A percentile compares a stretch with the other conserved stretches of the same genome.
Evolutionary conservation across 2,329 filamentous ascomycete species (phyloP).

Genomic region (Albophoma yamanashiensis): DNA sequence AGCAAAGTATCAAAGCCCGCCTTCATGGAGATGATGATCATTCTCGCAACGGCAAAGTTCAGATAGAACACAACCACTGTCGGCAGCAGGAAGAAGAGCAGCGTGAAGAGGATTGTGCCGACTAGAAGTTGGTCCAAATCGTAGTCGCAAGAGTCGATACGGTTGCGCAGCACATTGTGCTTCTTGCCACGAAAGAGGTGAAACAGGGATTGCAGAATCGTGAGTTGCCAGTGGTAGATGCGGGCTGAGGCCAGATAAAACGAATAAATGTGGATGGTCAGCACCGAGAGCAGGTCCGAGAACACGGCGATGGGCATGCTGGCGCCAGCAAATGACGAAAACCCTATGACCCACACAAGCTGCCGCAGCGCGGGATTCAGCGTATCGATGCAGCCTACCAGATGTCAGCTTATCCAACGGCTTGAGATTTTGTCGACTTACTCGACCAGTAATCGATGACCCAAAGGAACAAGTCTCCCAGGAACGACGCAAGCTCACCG

Average conservation of each 20-base stretch:
- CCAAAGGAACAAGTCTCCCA: conserved; percentile 94
- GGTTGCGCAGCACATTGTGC: conserved; percentile 89
- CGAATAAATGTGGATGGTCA: conserved; percentile 94
- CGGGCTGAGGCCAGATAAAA: conserved; percentile 96
- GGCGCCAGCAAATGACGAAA: conserved; percentile 88
- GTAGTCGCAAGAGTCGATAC: conserved; percentile 98
- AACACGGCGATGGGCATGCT: conserved; percentile 96
- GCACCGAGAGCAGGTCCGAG: conserved; percentile 80
- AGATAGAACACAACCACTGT: conserved; percentile 96
- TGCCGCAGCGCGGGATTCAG: conserved; percentile 72
- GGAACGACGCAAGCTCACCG: conserved; percentile 81
- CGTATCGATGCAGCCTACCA: conserved; percentile 60
- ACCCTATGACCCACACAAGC: conserved; percentile 86
- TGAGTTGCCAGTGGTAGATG: conserved; percentile 98
- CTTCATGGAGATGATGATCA: conserved; percentile 91
- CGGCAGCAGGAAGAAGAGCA: conserved; percentile 88
- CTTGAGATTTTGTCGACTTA: conserved; percentile 25
- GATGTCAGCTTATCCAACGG: conserved; percentile 10
- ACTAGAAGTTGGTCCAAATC: conserved; percentile 93
- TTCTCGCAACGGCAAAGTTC: conserved; percentile 87
- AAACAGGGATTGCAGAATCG: conserved; percentile 93
- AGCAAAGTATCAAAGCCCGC: conserved; percentile 83
- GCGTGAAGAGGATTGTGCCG: conserved; percentile 90
- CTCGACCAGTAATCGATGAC: conserved; percentile 97
- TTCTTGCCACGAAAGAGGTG: conserved; percentile 98